Evolutionary conservation across 495 filamentous ascomycete genomes (phyloP).

Genomic region (Rostrohypoxylon terebratum): DNA sequence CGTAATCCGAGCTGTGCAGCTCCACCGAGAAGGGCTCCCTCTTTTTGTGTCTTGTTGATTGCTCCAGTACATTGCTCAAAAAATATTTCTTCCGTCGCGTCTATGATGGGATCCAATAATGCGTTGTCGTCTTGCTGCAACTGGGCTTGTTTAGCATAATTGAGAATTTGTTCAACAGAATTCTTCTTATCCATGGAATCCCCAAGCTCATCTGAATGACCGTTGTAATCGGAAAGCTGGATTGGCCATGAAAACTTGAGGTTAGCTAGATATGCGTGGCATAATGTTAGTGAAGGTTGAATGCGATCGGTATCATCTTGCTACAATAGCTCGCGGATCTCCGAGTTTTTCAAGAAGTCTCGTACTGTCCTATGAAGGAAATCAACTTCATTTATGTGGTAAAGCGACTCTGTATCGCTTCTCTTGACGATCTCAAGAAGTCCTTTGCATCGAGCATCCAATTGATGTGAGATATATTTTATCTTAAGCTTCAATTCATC

Average conservation of each 20-base stretch:
- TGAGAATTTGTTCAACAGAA: not conserved
- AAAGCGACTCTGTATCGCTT: not conserved
- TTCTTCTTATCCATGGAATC: not conserved
- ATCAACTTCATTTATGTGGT: conserved; percentile 21
- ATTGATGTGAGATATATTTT: not conserved
- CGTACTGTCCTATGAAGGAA: conserved; percentile 47
- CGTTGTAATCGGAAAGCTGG: not conserved
- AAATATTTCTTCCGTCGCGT: not conserved
- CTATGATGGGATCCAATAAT: not conserved
- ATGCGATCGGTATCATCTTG: not conserved
- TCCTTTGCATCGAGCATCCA: conserved; percentile 35
- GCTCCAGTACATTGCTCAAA: not conserved
- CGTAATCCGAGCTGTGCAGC: not conserved
- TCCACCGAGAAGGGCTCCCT: not conserved
- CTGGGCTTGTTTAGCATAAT: conserved; percentile 3
- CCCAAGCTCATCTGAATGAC: not conserved
- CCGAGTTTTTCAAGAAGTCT: conserved; percentile 37
- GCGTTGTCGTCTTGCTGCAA: not conserved
- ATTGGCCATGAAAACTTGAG: not conserved
- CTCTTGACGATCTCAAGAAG: conserved; percentile 22
- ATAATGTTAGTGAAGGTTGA: not conserved
- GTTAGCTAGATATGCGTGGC: conserved; percentile 6
- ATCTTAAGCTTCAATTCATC: not conserved
- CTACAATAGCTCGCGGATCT: not conserved
- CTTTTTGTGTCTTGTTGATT: too few relatives aligned